Base-by-base conservation (phyloP, 345 rosid species). In the Odontarrhena argentea region DNA sequence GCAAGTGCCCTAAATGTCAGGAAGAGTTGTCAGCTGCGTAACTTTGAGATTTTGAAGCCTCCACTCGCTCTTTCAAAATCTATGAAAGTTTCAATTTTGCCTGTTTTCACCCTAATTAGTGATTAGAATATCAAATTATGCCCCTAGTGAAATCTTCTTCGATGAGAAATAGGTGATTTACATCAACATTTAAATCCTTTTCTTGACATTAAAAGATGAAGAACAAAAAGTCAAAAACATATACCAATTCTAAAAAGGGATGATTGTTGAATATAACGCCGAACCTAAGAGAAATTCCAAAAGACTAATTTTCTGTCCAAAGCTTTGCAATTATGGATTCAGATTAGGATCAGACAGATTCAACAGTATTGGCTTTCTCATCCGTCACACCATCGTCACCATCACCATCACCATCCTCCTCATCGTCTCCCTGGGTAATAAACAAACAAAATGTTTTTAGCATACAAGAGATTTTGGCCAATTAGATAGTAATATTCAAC, bases 1-100 rank as follows among this genome's bases (percentile, higher is more conserved):
- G 98, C 82, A 76, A 71, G n/a, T 88, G 97, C 58, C 12, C 73
- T 3, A 87, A 74, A 70, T 93, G 99, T 77, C 66, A 76, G 32
- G 72, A 85, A 57, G 86, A 88, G 57, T 15, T 60, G 14, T 45
- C 56, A 41, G n/a, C 18, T 18, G 44, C 54, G 2, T 54, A 18
- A 55, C 11, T 55, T 53, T 22, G 32, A 4, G 36, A 13, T 48
- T 63, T 53, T 57, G 53, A 69, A 28, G 51, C 43, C 36, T 32
- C 7, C 36, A 32, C 36, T 1, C 7, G 6, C 36, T 4, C 36
- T 32, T 6, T 32, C 36, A 32, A 32, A 32, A 1, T 32, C 36
- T 6, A 32, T 32, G 36, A 6, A 26, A 26, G 6, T 24, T 7
- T 34, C 54, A 60, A 7, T 69, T 60, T 69, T 69, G 59, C 61